Percentiles rank a stretch among this genome's conserved stretches.
Conservation (phyloP, 1,284 basidiomycete genomes). For the Termitomyces sp. region DNA sequence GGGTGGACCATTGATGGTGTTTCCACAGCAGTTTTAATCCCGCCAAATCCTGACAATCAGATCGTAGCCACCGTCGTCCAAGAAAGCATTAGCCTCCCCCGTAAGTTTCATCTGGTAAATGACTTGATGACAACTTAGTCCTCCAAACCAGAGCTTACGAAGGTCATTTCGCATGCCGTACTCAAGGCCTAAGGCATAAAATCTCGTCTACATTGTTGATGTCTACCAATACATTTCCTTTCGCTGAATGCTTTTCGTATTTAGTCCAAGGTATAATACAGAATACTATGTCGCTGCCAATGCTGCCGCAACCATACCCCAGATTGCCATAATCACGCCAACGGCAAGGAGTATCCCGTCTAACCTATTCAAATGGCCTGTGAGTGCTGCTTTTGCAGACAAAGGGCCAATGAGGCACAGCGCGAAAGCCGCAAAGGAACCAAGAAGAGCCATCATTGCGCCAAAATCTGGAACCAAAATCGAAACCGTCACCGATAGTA, state of each 20-base stretch:
- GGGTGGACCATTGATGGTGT: slow-evolving; percentile 72
- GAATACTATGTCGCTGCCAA: slow-evolving; percentile 34
- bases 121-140: neutral
- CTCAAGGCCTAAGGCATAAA: slow-evolving; percentile 26
- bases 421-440: slow-evolving; percentile 82
- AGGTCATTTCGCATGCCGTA: slow-evolving; percentile 74
- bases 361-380: slow-evolving; percentile 39
- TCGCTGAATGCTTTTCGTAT: neutral
- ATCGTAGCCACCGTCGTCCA: slow-evolving; percentile 92
- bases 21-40: slow-evolving; percentile 63
- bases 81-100: slow-evolving; percentile 84
- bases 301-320: slow-evolving; percentile 75
- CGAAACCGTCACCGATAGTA: slow-evolving; percentile 63
- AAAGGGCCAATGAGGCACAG: slow-evolving; percentile 82
- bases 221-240: neutral
- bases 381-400: slow-evolving; percentile 54
- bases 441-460: slow-evolving; percentile 87
- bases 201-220: neutral
- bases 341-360: slow-evolving; percentile 56
- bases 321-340: slow-evolving; percentile 63
- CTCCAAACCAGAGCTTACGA: slow-evolving; percentile 64
- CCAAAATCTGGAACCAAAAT: slow-evolving; percentile 84
- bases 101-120: slow-evolving; percentile 44
- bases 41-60: slow-evolving; percentile 90
- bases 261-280: neutral